Base-by-base conservation (phyloP, 176 grass and related monocot species). In the Rhynchospora tenuis region DNA sequence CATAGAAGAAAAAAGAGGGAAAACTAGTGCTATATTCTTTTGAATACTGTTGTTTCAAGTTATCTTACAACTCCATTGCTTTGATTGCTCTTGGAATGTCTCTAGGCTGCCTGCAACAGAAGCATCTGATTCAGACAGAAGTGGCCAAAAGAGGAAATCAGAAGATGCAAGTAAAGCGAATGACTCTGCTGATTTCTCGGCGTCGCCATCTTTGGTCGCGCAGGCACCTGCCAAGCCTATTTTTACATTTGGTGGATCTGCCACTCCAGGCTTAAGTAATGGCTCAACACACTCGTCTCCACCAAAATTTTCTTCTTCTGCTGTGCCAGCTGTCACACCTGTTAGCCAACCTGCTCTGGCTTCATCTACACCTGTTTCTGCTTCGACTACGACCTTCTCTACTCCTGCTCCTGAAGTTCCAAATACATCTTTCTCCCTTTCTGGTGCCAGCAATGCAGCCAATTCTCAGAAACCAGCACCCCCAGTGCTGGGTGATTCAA, bases 101-200 rank as follows among this genome's bases (percentile, higher is more conserved):
- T 63, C 57, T 43, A 68, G 63, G 62, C 7, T 50, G 38, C 44
- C 80, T 51, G 28, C 80, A 65, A 33, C 59, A 52, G 61, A 54
- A 5, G 61, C 44, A 24, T 51, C 24, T 50, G 80, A 51, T 48
- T 82, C 42, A 51, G 80, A 82, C n/a, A 82, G 38, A 66, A 65
- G 19, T 65, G 15, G 38, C 62, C 80, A 82, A 82, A 82, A 82
- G 80, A 51, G 80, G 45, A 82, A 82, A 82, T 82, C 61, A 54
- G 80, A 82, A 82, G 61, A 82, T 29, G 13, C 22, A 27, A 26
- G 7, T 47, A 82, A 82, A 66, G 60, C 23, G 15, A 61, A 20
- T 2, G 80, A 68, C 50, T 29, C 80, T 65, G 44, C 61, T 59
- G 4, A 23, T 52, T 19, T 48, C 22, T 65, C 60, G 15, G 20